phyloP scores from a whole-genome alignment of 129 eudicot species.

The Chrysanthemum lavandulifolium region DNA sequence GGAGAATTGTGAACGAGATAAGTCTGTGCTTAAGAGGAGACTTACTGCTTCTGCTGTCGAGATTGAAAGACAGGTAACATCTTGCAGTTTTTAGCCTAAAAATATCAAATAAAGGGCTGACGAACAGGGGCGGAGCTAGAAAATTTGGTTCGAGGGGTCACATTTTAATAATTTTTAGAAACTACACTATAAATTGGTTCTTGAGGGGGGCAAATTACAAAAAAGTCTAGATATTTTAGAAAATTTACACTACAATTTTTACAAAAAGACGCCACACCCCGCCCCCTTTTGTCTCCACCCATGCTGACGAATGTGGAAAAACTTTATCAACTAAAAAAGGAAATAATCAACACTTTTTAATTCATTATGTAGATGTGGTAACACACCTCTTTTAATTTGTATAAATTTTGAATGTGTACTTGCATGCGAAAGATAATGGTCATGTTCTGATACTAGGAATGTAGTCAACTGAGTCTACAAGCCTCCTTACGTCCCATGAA shows the following conservation, averaged over 20 bases:
- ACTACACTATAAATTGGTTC: too few species aligned
- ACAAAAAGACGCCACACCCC: too few species aligned
- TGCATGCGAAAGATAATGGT: constrained; percentile 3
- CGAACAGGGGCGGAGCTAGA: too few species aligned
- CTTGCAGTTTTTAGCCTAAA: constrained; percentile 10
- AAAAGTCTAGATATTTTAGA: too few species aligned
- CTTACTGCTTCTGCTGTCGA: constrained; percentile 85
- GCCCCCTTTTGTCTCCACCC: too few species aligned
- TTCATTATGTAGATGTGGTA: neutral
- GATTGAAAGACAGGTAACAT: constrained; percentile 84
- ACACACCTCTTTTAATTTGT: neutral
- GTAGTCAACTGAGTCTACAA: neutral
- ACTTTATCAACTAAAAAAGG: neutral
- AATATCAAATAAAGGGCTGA: neutral
- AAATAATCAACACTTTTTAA: neutral
- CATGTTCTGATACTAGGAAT: neutral
- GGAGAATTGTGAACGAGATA: constrained; percentile 77
- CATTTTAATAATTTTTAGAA: too few species aligned
- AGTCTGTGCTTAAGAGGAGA: constrained; percentile 62
- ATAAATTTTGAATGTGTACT: neutral
- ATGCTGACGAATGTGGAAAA: neutral
- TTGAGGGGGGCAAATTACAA: too few species aligned
- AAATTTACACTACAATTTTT: too few species aligned
- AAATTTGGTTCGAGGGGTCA: too few species aligned
- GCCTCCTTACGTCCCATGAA: neutral